A percentile compares a stretch with the other conserved stretches of the same genome.
These are phyloP conservation scores for Tricholoma furcatifolium DNA, from an alignment of 768 basidiomycete species.

Conservation along the genomic window DNA sequence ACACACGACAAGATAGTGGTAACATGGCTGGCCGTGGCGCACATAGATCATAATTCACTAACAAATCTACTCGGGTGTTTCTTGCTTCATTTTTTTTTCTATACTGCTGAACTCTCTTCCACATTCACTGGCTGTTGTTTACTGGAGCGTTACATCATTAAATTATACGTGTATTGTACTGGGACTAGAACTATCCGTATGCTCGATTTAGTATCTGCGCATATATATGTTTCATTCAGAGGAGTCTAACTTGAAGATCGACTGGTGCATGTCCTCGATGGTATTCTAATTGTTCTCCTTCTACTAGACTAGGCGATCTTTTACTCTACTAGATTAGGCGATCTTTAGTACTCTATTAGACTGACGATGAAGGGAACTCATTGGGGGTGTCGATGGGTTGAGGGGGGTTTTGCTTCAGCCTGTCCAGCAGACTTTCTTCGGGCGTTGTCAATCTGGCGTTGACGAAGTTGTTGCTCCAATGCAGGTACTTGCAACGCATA, in stretches of 20 bases:
- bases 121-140: background rate
- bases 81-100: background rate
- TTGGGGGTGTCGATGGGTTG: too few species aligned
- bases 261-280: too few species aligned
- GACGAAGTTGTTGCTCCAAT: too few species aligned
- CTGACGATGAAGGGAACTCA: too few species aligned
- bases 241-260: background rate
- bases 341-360: too few species aligned
- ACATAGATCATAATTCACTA: slow-evolving; percentile 24
- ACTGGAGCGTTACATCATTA: background rate
- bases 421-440: too few species aligned
- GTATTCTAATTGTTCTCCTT: too few species aligned
- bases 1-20: slow-evolving; percentile 24
- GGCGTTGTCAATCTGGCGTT: too few species aligned
- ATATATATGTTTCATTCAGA: background rate
- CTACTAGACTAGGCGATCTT: too few species aligned
- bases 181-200: slow-evolving; percentile 1
- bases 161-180: slow-evolving; percentile 11
- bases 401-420: too few species aligned
- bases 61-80: background rate
- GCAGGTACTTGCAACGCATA: too few species aligned
- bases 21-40: slow-evolving; percentile 43
- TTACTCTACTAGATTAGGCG: too few species aligned
- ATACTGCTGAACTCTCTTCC: background rate
- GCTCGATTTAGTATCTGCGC: slow-evolving; percentile 1